These are phyloP conservation scores for Aspergillus spinulosporus DNA, from an alignment of 2,329 filamentous ascomycete species.

Conservation along the genomic window DNA sequence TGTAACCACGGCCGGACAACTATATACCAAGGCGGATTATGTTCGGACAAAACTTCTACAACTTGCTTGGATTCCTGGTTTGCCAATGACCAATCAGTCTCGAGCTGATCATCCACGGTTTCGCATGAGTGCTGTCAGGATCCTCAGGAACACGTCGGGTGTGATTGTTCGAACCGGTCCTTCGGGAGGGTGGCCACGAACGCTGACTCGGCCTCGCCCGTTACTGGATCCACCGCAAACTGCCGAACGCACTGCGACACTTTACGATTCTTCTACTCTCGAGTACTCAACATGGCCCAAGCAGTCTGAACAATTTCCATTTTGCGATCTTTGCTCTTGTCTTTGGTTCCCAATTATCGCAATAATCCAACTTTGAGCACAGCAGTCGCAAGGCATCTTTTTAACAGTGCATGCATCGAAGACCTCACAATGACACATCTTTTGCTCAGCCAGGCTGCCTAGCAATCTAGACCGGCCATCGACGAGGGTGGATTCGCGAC, in stretches of 20 bases:
- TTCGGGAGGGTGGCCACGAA: conserved; percentile 8
- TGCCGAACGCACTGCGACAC: not conserved
- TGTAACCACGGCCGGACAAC: not conserved
- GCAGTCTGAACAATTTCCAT: not conserved
- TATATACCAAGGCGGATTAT: not conserved
- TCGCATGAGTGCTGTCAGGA: conserved; percentile 7
- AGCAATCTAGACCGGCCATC: conserved; percentile 6
- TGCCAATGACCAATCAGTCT: not conserved
- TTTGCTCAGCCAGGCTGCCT: not conserved
- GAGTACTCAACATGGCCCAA: not conserved
- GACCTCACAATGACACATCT: conserved; percentile 3
- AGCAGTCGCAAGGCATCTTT: not conserved
- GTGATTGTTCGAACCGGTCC: conserved; percentile 6
- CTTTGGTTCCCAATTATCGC: not conserved
- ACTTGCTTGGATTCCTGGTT: not conserved
- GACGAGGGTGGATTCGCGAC: not conserved
- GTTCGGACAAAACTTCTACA: not conserved
- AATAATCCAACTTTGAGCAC: not conserved
- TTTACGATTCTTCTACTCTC: not conserved
- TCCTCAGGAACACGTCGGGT: conserved; percentile 10
- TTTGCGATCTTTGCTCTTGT: not conserved
- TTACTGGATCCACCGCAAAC: conserved; percentile 5
- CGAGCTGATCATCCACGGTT: conserved; percentile 3
- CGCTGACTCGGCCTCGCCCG: conserved; percentile 8
- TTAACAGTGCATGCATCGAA: not conserved